Conservation (phyloP, 2,329 filamentous ascomycete genomes). For the Teratosphaeria viscida region DNA sequence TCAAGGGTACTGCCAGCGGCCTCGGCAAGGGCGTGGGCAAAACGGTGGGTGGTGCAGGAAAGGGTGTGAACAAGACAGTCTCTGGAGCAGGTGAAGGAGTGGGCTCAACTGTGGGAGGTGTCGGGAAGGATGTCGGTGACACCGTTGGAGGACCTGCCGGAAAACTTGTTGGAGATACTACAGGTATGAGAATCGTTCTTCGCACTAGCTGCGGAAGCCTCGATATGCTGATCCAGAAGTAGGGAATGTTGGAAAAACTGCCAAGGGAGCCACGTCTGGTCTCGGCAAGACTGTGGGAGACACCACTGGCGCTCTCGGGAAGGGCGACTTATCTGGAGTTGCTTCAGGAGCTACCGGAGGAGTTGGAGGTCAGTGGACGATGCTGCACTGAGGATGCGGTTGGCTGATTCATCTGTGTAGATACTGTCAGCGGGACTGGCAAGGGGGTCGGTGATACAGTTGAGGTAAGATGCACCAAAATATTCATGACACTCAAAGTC, state of each 20-base stretch:
- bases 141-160: conserved; percentile 27
- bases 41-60: conserved; percentile 6
- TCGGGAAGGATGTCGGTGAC: conserved; percentile 12
- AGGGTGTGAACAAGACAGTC: conserved; percentile 16
- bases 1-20: conserved; percentile 19
- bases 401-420: background rate
- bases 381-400: background rate
- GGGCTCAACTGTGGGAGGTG: conserved; percentile 13
- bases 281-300: conserved; percentile 21
- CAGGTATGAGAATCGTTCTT: background rate
- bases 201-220: background rate
- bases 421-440: conserved; percentile 18
- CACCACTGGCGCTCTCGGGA: conserved; percentile 33
- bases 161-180: conserved; percentile 19
- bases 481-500: background rate
- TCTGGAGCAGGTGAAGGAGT: conserved; percentile 15
- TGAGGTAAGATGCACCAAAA: conserved; percentile 5
- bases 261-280: background rate
- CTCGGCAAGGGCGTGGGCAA: conserved; percentile 3
- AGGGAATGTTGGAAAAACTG: conserved; percentile 4
- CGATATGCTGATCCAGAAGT: background rate
- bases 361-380: conserved; percentile 1
- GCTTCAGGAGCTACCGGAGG: conserved; percentile 28
- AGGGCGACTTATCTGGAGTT: conserved; percentile 31
- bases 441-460: conserved; percentile 24